Percentiles rank a stretch among this genome's conserved stretches.
These are phyloP conservation scores for Phytophthora tubulina DNA, from an alignment of 352 stramenopile genomes.

Conservation along the genomic window DNA sequence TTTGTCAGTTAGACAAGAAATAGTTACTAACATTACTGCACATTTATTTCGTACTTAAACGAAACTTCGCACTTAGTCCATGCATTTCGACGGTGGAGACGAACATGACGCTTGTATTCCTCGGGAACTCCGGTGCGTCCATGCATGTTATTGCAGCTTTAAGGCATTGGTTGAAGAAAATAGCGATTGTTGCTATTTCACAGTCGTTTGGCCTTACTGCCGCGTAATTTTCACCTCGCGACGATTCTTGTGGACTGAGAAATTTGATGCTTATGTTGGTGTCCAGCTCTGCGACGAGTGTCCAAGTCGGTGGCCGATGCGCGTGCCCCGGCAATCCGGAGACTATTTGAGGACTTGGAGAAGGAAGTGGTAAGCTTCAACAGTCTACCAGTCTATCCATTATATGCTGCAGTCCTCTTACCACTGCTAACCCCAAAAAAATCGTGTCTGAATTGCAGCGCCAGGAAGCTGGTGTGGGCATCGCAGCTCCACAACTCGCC, in stretches of 20 bases:
- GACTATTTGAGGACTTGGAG: conserved; percentile 70
- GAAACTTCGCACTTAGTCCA: conserved; percentile 27
- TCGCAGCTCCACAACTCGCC: conserved; percentile 80
- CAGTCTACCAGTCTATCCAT: neutral
- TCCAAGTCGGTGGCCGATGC: conserved; percentile 76
- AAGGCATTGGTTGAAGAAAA: neutral
- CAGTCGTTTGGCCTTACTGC: neutral
- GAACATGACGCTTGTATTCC: conserved; percentile 72
- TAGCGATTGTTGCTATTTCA: neutral
- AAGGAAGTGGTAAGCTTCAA: conserved; percentile 61
- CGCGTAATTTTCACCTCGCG: neutral
- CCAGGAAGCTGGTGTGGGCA: conserved; percentile 73
- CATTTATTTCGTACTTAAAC: conserved; percentile 23
- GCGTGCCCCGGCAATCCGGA: conserved; percentile 53
- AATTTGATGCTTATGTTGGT: conserved; percentile 13
- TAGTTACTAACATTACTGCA: neutral
- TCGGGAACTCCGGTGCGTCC: conserved; percentile 72
- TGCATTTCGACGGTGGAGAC: neutral
- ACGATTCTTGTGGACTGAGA: conserved; percentile 17
- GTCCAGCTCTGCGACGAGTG: conserved; percentile 68
- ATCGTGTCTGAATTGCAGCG: conserved; percentile 45
- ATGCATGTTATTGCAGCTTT: conserved; percentile 8
- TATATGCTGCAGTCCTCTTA: neutral
- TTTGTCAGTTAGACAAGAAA: neutral
- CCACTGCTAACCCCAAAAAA: conserved; percentile 3